Evolutionary conservation across 2,329 filamentous ascomycete genomes (phyloP), one percentile per base, ranked within the genome.

Genomic region (Beauveria medogensis): DNA sequence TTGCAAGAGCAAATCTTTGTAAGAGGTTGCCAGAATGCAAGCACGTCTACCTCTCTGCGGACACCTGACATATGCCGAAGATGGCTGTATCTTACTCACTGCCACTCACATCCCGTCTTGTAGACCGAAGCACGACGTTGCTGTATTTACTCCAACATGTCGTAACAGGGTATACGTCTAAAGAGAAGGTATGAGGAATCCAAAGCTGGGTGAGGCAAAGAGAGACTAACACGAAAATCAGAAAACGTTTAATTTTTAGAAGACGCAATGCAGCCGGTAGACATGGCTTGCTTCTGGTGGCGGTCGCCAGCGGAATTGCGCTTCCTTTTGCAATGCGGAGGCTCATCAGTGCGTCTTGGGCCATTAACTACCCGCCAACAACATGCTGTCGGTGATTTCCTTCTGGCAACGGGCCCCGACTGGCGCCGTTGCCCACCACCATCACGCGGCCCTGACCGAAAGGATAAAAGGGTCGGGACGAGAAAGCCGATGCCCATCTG

Each of bases 81-180:
- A 41, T 4, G 9, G 14, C 22, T 4, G 16, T 43, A 24, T 10
- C 16, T 52, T 41, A 22, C 41, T 44, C 46, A 51, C 34, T 2
- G 46, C 51, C 30, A 30, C 47, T 34, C 24, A 6, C 24, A 1
- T 4, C 28, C 26, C 20, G 12, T 44, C 8, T n/a, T 30, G 56
- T 53, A 46, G 56, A 59, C 56, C 48, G 56, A 59, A 52, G 56
- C 40, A 52, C 48, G 20, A 53, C 20, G 43, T 43, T 12, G 46
- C 37, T 22, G 37, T 10, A 43, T 18, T 18, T 44, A 24, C 30
- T 26, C n/a, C 18, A 1, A 10, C 4, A 28, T 16, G 28, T 40
- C 3, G 46, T 51, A 40, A 41, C 18, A 30, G 34, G 55, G 55
- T 20, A 47, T 58, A 43, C 9, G 46, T 20, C 16, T 57, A 57